Conservation (phyloP, 345 rosid genomes). For the Eutrema yunnanense region DNA sequence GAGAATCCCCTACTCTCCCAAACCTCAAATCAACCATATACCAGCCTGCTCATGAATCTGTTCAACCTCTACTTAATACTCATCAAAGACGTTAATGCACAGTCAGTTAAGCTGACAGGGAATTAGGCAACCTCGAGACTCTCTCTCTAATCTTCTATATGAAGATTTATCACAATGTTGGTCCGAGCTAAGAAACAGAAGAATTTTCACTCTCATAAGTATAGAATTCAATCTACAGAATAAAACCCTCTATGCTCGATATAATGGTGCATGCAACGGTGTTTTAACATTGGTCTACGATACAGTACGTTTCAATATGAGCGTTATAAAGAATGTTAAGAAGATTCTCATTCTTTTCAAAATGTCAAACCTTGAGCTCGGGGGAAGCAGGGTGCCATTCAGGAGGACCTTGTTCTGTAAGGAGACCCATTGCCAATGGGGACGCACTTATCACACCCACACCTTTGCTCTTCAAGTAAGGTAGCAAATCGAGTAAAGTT, state of each 20-base stretch:
- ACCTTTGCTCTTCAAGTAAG: conserved; percentile 79
- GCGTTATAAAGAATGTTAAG: background rate
- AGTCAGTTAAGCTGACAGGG: background rate
- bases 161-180: background rate
- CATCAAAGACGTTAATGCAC: background rate
- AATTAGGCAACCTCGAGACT: background rate
- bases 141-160: background rate
- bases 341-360: background rate
- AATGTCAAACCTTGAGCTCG: conserved; percentile 60
- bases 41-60: background rate
- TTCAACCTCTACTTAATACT: background rate
- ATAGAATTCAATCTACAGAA: background rate
- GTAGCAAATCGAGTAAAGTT: conserved; percentile 60
- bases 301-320: background rate
- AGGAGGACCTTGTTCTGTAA: conserved; percentile 84
- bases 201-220: background rate
- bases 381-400: conserved; percentile 96
- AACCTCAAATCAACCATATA: background rate
- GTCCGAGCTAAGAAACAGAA: background rate
- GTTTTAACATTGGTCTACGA: background rate
- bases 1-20: background rate
- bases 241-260: background rate
- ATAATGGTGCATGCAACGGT: background rate
- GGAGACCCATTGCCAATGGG: conserved; percentile 90
- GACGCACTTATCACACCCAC: conserved; percentile 84